These are phyloP conservation scores for Marsdenia floribunda DNA, from an alignment of 257 asterid species.

Conservation along the genomic window DNA sequence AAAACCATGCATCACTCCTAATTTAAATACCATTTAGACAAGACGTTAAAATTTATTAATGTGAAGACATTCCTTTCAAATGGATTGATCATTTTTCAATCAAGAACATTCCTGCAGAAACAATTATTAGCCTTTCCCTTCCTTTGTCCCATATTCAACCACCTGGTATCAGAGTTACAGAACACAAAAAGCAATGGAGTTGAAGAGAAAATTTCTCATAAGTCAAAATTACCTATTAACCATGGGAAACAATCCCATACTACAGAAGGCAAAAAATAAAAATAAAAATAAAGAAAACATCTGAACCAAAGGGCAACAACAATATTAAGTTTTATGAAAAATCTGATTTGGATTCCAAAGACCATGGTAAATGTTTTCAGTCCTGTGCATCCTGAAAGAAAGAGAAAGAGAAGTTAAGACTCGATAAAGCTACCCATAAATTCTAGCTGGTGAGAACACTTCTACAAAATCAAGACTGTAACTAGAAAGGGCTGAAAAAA, in stretches of 20 bases:
- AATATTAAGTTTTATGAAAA: not conserved
- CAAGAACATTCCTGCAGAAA: not conserved
- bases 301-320: slow-evolving; percentile 6
- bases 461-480: not conserved
- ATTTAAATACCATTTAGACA: too few species aligned
- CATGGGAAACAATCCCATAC: slow-evolving; percentile 2
- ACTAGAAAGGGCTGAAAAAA: too few species aligned
- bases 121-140: slow-evolving; percentile 13
- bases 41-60: too few species aligned
- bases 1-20: too few species aligned
- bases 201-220: not conserved
- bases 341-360: not conserved
- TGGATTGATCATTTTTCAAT: not conserved
- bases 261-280: not conserved
- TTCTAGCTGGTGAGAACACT: not conserved
- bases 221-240: not conserved
- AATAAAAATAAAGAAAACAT: not conserved
- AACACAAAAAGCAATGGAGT: not conserved
- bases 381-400: slow-evolving; percentile 19
- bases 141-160: not conserved
- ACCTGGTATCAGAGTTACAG: slow-evolving; percentile 13
- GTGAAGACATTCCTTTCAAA: not conserved
- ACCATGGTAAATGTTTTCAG: slow-evolving; percentile 3
- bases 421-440: too few species aligned
- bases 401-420: not conserved